Evolutionary conservation across 192 early-diverging fungal species (phyloP).

Genomic region (Podila epigama): DNA sequence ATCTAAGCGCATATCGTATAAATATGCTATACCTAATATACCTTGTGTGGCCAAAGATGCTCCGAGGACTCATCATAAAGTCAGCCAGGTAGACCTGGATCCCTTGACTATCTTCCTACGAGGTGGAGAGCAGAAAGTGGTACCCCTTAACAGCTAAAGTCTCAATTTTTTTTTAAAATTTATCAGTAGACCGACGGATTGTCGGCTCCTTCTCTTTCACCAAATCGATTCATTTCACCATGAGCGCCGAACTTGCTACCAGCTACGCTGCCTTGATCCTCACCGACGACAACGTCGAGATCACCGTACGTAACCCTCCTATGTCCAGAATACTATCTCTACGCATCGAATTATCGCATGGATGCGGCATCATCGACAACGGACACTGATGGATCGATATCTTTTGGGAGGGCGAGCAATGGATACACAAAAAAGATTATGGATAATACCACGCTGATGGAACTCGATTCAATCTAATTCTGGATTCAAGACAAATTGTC

Average conservation of each 20-base stretch:
- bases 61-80: too few species aligned
- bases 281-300: conserved; percentile 95
- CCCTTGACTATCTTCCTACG: too few species aligned
- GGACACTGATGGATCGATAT: background rate
- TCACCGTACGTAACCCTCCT: conserved; percentile 74
- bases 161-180: background rate
- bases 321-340: background rate
- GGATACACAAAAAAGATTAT: background rate
- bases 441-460: background rate
- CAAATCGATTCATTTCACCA: conserved; percentile 28
- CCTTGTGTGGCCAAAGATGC: too few species aligned
- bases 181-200: background rate
- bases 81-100: too few species aligned
- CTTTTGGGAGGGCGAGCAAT: background rate
- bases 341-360: conserved; percentile 2
- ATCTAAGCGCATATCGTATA: too few species aligned
- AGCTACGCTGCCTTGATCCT: conserved; percentile 98
- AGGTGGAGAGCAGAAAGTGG: background rate
- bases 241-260: conserved; percentile 84
- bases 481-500: background rate
- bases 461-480: background rate
- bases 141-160: background rate
- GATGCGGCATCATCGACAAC: conserved; percentile 1
- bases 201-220: conserved; percentile 40
- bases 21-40: too few species aligned